Percentiles rank a stretch among this genome's conserved stretches.
These are phyloP conservation scores for Daldinia sp. DNA, from an alignment of 2,329 filamentous ascomycete species.

Conservation along the genomic window DNA sequence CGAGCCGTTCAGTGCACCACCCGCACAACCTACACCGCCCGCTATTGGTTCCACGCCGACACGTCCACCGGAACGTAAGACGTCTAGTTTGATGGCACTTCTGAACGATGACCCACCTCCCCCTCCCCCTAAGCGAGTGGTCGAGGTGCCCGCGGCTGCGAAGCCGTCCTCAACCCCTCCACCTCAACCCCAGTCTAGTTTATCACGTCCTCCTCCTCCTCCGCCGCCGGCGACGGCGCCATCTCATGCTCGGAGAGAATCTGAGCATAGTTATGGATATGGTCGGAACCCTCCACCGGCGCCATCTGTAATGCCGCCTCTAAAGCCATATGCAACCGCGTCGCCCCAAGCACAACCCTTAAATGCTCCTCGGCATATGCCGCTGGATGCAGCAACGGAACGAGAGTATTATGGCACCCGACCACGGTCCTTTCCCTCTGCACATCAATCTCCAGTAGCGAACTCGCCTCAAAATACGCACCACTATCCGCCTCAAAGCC, in stretches of 20 bases:
- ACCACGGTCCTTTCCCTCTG: constrained; percentile 45
- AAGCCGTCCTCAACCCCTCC: constrained; percentile 61
- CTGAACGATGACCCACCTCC: constrained; percentile 67
- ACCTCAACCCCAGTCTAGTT: constrained; percentile 55
- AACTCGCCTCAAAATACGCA: constrained; percentile 58
- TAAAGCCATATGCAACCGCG: constrained; percentile 61
- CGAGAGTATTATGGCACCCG: constrained; percentile 58
- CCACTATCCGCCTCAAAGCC: constrained; percentile 54
- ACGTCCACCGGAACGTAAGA: constrained; percentile 63
- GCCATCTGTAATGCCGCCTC: constrained; percentile 59
- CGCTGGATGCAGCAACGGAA: constrained; percentile 50
- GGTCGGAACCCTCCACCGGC: constrained; percentile 50
- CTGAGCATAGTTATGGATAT: constrained; percentile 59
- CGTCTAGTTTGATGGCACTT: constrained; percentile 69
- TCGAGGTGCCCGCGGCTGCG: constrained; percentile 54
- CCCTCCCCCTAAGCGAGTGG: constrained; percentile 58
- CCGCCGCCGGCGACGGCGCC: constrained; percentile 54
- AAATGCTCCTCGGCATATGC: constrained; percentile 56
- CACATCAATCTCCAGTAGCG: constrained; percentile 50
- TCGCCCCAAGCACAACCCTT: constrained; percentile 61
- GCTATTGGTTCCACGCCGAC: constrained; percentile 52
- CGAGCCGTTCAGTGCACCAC: constrained; percentile 48
- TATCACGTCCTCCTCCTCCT: constrained; percentile 53
- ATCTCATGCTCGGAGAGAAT: constrained; percentile 52
- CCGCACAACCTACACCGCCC: constrained; percentile 50